Conservation (phyloP, 2,329 filamentous ascomycete species). For the Talaromyces sp. region DNA sequence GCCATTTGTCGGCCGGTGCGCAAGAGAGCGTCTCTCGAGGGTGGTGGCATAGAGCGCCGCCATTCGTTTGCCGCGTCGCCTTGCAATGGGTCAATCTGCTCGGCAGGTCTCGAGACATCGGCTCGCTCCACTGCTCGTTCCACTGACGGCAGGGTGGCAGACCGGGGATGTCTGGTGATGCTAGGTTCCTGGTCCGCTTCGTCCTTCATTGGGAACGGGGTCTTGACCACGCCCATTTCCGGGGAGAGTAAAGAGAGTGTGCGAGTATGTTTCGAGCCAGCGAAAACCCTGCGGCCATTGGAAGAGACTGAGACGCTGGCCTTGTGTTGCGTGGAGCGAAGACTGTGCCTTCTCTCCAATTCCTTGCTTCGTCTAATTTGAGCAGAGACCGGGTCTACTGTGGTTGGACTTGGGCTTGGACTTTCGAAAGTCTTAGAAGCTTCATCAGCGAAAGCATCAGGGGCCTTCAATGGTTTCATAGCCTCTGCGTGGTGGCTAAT, state of each 20-base stretch:
- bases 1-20: slow-evolving; percentile 70
- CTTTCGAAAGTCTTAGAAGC: not conserved
- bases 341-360: slow-evolving; percentile 66
- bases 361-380: slow-evolving; percentile 49
- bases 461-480: slow-evolving; percentile 47
- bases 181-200: slow-evolving; percentile 15
- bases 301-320: slow-evolving; percentile 28
- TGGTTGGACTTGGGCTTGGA: not conserved
- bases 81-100: slow-evolving; percentile 18
- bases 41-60: slow-evolving; percentile 38
- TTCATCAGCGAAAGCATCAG: slow-evolving; percentile 1
- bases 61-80: slow-evolving; percentile 35
- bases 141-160: slow-evolving; percentile 37
- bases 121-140: slow-evolving; percentile 32
- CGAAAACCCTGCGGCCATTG: slow-evolving; percentile 60
- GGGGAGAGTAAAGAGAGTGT: slow-evolving; percentile 79
- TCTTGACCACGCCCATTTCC: slow-evolving; percentile 17
- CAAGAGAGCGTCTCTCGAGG: slow-evolving; percentile 49
- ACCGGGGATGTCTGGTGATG: slow-evolving; percentile 32
- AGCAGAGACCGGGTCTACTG: slow-evolving; percentile 10
- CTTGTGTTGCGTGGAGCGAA: slow-evolving; percentile 45
- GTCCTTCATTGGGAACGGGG: slow-evolving; percentile 13
- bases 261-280: slow-evolving; percentile 57
- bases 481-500: slow-evolving; percentile 56
- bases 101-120: slow-evolving; percentile 15